phyloP scores from a whole-genome alignment of 495 filamentous ascomycete species.

The Neurospora cerealis region DNA sequence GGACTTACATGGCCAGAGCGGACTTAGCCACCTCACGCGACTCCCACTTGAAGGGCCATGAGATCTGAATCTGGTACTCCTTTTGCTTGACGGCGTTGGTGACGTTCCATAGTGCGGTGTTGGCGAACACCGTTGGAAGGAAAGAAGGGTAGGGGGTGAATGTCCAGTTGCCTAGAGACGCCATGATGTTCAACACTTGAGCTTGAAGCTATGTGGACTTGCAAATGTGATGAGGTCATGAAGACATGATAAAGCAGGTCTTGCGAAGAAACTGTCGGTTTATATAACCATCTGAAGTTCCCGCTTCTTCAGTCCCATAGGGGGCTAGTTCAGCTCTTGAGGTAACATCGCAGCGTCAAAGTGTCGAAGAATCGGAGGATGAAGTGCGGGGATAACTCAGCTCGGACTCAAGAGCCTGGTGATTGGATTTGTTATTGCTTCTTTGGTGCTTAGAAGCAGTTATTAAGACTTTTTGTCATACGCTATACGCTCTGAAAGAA shows the following conservation, averaged over 20 bases:
- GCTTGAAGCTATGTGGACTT: background rate
- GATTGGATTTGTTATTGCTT: background rate
- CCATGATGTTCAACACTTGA: background rate
- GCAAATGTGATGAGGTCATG: background rate
- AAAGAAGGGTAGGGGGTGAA: conserved; percentile 13
- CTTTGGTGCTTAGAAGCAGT: background rate
- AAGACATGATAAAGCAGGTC: no score
- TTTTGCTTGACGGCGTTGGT: conserved; percentile 5
- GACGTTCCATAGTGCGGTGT: conserved; percentile 14
- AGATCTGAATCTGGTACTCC: conserved; percentile 13
- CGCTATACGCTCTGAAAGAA: background rate
- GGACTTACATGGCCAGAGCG: conserved; percentile 8
- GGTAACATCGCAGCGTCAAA: background rate
- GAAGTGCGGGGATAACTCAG: background rate
- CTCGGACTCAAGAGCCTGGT: background rate
- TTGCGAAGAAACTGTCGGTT: no score
- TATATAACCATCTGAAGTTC: background rate
- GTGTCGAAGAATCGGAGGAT: background rate
- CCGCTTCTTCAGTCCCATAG: no score
- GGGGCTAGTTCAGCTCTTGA: background rate
- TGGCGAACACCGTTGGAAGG: conserved; percentile 12
- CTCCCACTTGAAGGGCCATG: conserved; percentile 15
- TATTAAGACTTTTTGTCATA: background rate
- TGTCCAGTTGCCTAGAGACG: conserved; percentile 5
- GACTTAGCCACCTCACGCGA: background rate